Evolutionary conservation across 176 grass and related monocot genomes (phyloP).

Genomic region (Melocanna baccifera): DNA sequence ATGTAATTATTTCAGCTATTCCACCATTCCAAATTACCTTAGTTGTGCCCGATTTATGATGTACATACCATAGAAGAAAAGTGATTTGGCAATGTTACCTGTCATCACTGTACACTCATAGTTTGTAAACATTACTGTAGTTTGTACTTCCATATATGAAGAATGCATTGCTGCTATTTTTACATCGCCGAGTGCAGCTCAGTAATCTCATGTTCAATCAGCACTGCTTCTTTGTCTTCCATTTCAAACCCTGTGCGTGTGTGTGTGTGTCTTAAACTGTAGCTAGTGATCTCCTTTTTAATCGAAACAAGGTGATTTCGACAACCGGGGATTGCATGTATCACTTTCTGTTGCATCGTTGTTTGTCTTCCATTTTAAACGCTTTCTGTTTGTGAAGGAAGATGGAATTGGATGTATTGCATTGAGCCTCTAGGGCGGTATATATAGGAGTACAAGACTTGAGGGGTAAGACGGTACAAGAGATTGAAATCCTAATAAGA

Average conservation of each 20-base stretch:
- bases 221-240: not conserved
- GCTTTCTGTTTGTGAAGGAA: not conserved
- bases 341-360: not conserved
- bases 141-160: constrained; percentile 18
- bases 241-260: not conserved
- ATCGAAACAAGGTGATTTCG: not conserved
- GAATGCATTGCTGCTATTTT: constrained; percentile 1
- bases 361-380: not conserved
- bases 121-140: constrained; percentile 6
- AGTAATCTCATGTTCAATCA: not conserved
- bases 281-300: not conserved
- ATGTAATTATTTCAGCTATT: constrained; percentile 8
- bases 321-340: not conserved
- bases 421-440: too few relatives aligned
- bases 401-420: too few relatives aligned
- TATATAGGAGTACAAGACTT: too few relatives aligned
- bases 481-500: too few relatives aligned
- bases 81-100: constrained; percentile 15
- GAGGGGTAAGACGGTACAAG: too few relatives aligned
- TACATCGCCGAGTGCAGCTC: not conserved
- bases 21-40: constrained; percentile 7
- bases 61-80: constrained; percentile 40
- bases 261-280: not conserved
- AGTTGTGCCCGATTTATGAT: not conserved
- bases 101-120: not conserved